A percentile compares a stretch with the other conserved stretches of the same genome.
Conservation (phyloP, 2,329 filamentous ascomycete species). For the Cladophialophora bantiana region DNA sequence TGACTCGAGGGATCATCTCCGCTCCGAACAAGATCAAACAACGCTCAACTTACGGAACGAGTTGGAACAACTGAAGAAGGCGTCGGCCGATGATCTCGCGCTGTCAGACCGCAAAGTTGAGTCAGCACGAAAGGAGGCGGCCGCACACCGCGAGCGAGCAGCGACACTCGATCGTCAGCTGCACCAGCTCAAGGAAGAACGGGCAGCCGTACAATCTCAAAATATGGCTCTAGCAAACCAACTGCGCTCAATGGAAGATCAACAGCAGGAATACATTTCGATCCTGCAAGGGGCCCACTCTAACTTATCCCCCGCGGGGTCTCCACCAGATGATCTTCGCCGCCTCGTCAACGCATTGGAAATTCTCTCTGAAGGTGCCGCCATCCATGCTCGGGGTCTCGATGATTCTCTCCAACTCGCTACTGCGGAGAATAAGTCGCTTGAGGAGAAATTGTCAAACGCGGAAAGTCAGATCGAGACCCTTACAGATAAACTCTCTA, state of each 20-base stretch:
- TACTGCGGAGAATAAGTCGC: constrained; percentile 68
- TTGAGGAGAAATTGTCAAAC: constrained; percentile 62
- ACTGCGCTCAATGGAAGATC: constrained; percentile 60
- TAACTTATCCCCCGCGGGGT: constrained; percentile 63
- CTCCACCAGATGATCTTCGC: constrained; percentile 62
- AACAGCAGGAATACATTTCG: constrained; percentile 59
- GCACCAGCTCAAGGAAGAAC: constrained; percentile 62
- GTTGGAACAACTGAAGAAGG: constrained; percentile 58
- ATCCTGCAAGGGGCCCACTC: constrained; percentile 66
- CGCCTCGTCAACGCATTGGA: constrained; percentile 68
- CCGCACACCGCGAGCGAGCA: constrained; percentile 65
- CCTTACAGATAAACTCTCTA: constrained; percentile 58
- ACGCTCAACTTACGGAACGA: constrained; percentile 74
- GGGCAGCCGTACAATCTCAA: constrained; percentile 44
- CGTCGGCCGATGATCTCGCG: constrained; percentile 52
- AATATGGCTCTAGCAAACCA: constrained; percentile 60
- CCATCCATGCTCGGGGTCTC: constrained; percentile 65
- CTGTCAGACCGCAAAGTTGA: constrained; percentile 57
- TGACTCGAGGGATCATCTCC: constrained; percentile 83
- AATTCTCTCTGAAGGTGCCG: constrained; percentile 63
- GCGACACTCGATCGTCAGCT: constrained; percentile 66
- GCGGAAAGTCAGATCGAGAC: constrained; percentile 65
- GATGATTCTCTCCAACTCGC: constrained; percentile 67
- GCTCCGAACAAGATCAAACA: constrained; percentile 71
- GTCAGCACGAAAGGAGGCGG: constrained; percentile 68